Evolutionary conservation across 805 yeast genomes (phyloP), one percentile per base, ranked within the genome.

Genomic region (Saccharomycodes ludwigii): DNA sequence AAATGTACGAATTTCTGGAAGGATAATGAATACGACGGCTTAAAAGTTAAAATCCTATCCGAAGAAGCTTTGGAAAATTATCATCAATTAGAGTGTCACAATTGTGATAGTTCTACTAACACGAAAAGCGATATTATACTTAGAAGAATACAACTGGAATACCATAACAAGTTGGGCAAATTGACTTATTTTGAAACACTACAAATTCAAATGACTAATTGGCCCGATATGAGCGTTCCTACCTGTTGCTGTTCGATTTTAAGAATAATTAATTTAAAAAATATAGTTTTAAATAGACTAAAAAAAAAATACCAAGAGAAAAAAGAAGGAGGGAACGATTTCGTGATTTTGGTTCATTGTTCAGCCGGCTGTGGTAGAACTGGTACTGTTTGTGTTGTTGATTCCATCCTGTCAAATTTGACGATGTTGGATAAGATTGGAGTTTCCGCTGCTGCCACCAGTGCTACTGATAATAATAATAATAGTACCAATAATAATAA

Each of bases 331-430:
- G 26, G 38, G 6, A 36, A 43, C 6, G 43, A 27, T 41, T 58
- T 49, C n/a, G 50, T 59, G 1, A 65, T 75, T 5, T 50, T 84
- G 28, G 81, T 80, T 17, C 97, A 88, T 55, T 88, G 98, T 49
- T 83, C 95, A 5, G 97, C 97, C 2, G 98, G 98, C 0, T 85
- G 94, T 48, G 98, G 98, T 13, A 63, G 98, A 36, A 84, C 97
- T 0, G 98, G 98, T 2, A 81, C 95, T 2, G 78, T 76, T 48
- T 73, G 85, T 39, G 71, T 84, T 1, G 57, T 79, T 15, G 93
- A 82, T 46, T 64, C 76, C 0, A 61, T 66, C 15, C 54, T 72
- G 21, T 68, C 76, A 30, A 43, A 47, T 28, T 27, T 48, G 20
- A 35, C 41, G 6, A 46, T 40, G 22, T 43, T 47, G 24, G 47